Evolutionary conservation across 1,284 basidiomycete species (phyloP), one percentile per base, ranked within the genome.

Genomic region (Pyrrhoderma noxium): DNA sequence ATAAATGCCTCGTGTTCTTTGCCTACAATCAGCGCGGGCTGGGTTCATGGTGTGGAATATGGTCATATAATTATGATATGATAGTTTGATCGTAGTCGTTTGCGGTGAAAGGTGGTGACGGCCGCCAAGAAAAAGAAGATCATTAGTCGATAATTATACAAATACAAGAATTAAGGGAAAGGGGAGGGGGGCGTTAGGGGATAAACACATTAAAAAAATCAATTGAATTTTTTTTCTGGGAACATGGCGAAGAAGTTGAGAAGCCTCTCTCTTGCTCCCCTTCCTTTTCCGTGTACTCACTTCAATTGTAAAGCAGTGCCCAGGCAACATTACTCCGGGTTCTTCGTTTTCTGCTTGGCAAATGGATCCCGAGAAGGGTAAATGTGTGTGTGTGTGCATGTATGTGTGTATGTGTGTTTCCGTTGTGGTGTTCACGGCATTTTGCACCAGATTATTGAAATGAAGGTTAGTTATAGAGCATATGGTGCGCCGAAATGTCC

Each of bases 231-330:
- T n/a, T n/a, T n/a, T n/a, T n/a, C n/a, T n/a, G n/a, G n/a, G 21
- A 40, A 19, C 27, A 23, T 40, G 37, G 44, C 13, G 13, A 38
- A 27, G 31, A 42, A 22, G 9, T 13, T n/a, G 49, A 36, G 16
- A 21, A 38, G 21, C 18, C 22, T 43, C 34, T n/a, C n/a, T n/a
- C n/a, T n/a, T n/a, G n/a, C n/a, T n/a, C n/a, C n/a, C n/a, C n/a
- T n/a, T n/a, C n/a, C n/a, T n/a, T n/a, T 5, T 31, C 11, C 5
- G 27, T 5, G 11, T 31, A 49, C 64, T 22, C 52, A 84, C 87
- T 75, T 89, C 91, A 45, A 94, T 91, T 0, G 91, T 93, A 61
- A 93, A 93, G 62, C 88, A 90, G 64, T 93, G 81, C 0, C 91
- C 91, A 0, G 85, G 83, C 44, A 67, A 62, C 91, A 94, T 93